Evolutionary conservation across 768 basidiomycete genomes (phyloP).

Genomic region (Trametes coccinea): DNA sequence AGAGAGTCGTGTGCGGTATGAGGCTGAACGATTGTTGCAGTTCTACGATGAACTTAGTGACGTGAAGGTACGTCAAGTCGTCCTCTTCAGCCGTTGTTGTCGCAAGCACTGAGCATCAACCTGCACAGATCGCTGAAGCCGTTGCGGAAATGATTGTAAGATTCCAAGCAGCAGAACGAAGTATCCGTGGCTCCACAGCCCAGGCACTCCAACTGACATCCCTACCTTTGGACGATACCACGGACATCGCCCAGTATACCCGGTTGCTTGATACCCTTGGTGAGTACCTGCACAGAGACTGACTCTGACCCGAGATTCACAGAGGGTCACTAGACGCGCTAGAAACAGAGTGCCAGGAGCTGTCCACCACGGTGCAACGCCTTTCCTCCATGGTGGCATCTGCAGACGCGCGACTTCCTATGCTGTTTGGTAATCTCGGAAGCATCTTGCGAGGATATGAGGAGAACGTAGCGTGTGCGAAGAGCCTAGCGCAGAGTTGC

Average conservation of each 20-base stretch:
- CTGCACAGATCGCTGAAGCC: background rate
- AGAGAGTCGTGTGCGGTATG: constrained; percentile 43
- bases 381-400: background rate
- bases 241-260: constrained; percentile 14
- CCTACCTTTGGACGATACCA: constrained; percentile 10
- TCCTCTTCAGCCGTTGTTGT: background rate
- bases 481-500: constrained; percentile 6
- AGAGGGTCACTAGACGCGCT: background rate
- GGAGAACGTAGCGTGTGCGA: constrained; percentile 7
- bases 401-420: background rate
- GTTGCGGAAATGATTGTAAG: background rate
- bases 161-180: constrained; percentile 3
- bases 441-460: constrained; percentile 1
- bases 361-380: background rate
- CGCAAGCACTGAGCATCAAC: too few species aligned
- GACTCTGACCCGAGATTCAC: background rate
- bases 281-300: background rate
- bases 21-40: constrained; percentile 44
- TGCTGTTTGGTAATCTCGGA: background rate
- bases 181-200: background rate
- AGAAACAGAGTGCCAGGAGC: constrained; percentile 4
- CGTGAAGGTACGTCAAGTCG: constrained; percentile 32
- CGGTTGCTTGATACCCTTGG: constrained; percentile 12
- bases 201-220: constrained; percentile 5
- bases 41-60: constrained; percentile 48